Base-by-base conservation (phyloP, 257 asterid species). In the Solanum gracilifrons region DNA sequence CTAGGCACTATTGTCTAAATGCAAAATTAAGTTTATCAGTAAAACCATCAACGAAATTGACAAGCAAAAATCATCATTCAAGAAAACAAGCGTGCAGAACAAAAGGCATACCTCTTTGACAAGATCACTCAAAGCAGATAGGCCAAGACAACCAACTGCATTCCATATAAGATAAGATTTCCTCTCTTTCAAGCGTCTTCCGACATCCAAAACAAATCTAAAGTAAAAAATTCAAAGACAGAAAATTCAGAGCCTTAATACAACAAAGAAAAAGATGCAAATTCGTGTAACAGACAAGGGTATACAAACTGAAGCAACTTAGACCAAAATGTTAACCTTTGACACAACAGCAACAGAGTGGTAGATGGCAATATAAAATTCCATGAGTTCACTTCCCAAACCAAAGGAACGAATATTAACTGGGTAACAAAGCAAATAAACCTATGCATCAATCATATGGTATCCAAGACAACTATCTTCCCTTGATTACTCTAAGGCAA, bases 91-190 rank as follows among this genome's bases (percentile, higher is more conserved):
- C 23, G 37, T 13, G 25, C 10, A 71, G 9, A 82, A 87, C 36
- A 77, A 27, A 29, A 46, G 55, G 5, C 23, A 87, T 92, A 95
- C 99, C 98, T 95, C 99, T 90, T 92, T 93, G 80, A 97, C 90
- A 84, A 97, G 96, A 93, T 95, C 98, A 39, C 93, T 92, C 90
- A 97, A 86, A 89, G 98, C 98, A 85, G 97, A 91, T 27, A 92
- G 90, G 73, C 99, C 99, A 27, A 97, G 98, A 87, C 96, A 93
- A 80, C 94, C 97, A 85, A 94, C 98, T 35, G 99, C 99, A 89
- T 93, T 91, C 92, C 95, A 97, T 88, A 97, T 92, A 66, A 97
- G 95, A 90, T 95, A 97, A 27, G 97, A 91, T 90, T 95, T 97
- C 87, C 69, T 93, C 92, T 97, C 98, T 90, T 90, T 91, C 91